Percentiles rank a stretch among this genome's conserved stretches.
phyloP scores from a whole-genome alignment of 352 stramenopile genomes.

The Aphanomyces cochlioides region DNA sequence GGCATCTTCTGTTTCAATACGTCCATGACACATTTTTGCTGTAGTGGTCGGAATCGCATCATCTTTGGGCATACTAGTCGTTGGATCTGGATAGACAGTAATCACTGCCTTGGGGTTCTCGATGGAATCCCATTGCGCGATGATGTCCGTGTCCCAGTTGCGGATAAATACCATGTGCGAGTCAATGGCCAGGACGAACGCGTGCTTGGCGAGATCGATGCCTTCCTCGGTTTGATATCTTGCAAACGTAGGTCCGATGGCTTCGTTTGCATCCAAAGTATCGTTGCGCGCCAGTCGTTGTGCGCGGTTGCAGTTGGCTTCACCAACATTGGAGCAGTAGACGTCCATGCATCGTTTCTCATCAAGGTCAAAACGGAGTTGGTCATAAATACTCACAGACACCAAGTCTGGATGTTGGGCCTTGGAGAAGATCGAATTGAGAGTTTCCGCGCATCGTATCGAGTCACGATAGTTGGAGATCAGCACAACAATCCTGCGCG shows the following conservation, averaged over 20 bases:
- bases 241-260: constrained; percentile 14
- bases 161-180: constrained; percentile 29
- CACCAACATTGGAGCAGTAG: constrained; percentile 26
- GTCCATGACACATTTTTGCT: constrained; percentile 24
- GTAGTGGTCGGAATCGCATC: background rate
- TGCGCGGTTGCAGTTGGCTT: background rate
- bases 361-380: constrained; percentile 24
- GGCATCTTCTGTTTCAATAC: constrained; percentile 24
- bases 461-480: constrained; percentile 29
- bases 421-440: constrained; percentile 21
- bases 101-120: constrained; percentile 23
- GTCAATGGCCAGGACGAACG: constrained; percentile 22
- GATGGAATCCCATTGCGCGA: constrained; percentile 29
- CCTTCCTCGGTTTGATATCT: constrained; percentile 27
- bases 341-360: constrained; percentile 27
- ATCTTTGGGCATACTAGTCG: constrained; percentile 15
- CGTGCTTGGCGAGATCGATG: constrained; percentile 23
- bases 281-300: constrained; percentile 15
- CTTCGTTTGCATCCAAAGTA: constrained; percentile 21
- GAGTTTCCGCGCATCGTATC: constrained; percentile 20
- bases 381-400: constrained; percentile 25
- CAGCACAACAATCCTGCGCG: constrained; percentile 22
- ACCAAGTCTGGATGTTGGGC: constrained; percentile 7
- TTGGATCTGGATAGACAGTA: constrained; percentile 28
- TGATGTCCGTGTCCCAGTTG: constrained; percentile 25